phyloP scores from a whole-genome alignment of 208 protist species.

The Leishmania arabica region DNA sequence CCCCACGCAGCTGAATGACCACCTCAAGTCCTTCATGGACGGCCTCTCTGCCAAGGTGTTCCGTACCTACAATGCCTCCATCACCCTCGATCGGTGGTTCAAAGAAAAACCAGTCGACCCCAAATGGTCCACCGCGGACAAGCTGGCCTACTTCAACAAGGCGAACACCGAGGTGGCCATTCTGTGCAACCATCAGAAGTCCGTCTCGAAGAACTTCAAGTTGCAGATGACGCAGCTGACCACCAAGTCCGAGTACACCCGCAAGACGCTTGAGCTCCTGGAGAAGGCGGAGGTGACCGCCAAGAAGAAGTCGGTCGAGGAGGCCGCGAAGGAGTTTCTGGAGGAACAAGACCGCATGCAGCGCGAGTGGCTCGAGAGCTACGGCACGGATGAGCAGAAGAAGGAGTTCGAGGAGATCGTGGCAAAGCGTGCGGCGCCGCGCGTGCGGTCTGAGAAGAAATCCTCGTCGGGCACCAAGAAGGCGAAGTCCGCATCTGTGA shows the following conservation, averaged over 20 bases:
- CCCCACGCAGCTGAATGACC: constrained; percentile 93
- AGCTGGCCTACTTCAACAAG: constrained; percentile 97
- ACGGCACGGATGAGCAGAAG: constrained; percentile 90
- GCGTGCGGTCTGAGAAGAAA: constrained; percentile 26
- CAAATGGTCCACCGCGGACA: constrained; percentile 75
- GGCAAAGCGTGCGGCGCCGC: constrained; percentile 56
- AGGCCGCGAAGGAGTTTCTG: constrained; percentile 84
- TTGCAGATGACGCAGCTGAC: constrained; percentile 82
- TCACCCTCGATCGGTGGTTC: constrained; percentile 97
- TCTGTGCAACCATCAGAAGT: constrained; percentile 99
- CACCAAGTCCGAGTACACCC: constrained; percentile 75
- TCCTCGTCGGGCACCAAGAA: constrained; percentile 38
- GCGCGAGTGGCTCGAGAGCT: constrained; percentile 84
- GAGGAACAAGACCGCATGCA: constrained; percentile 88
- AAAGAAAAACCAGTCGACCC: constrained; percentile 84
- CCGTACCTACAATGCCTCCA: constrained; percentile 99
- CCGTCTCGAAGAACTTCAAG: constrained; percentile 93
- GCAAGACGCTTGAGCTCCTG: constrained; percentile 79
- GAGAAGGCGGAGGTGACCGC: constrained; percentile 63
- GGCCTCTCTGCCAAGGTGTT: constrained; percentile 99
- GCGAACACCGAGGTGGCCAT: constrained; percentile 98
- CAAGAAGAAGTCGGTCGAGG: constrained; percentile 68
- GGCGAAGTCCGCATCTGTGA: constrained; percentile 31
- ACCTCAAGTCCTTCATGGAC: constrained; percentile 97
- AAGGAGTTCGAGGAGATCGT: constrained; percentile 85